Percentiles rank a stretch among this genome's conserved stretches.
These are phyloP conservation scores for Picochlorum sp. DNA, from an alignment of 139 green algal genomes.

Conservation along the genomic window DNA sequence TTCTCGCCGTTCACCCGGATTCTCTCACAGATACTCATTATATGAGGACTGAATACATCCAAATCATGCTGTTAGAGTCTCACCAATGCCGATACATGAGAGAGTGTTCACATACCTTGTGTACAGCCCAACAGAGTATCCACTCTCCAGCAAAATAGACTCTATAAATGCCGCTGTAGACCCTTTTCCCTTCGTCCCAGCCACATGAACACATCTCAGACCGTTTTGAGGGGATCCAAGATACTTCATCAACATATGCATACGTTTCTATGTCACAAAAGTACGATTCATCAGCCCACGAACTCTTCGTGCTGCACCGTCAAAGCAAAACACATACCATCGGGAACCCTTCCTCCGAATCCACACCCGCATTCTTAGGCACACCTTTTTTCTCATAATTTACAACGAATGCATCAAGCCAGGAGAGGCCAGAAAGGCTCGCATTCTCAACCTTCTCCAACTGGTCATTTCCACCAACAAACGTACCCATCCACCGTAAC, in stretches of 20 bases:
- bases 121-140: slow-evolving; percentile 62
- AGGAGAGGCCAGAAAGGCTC: no score
- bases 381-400: slow-evolving; percentile 66
- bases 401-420: slow-evolving; percentile 11
- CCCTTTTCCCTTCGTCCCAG: slow-evolving; percentile 87
- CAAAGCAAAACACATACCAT: slow-evolving; percentile 25
- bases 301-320: not conserved
- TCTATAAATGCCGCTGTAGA: slow-evolving; percentile 60
- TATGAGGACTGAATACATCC: slow-evolving; percentile 50
- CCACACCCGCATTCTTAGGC: slow-evolving; percentile 45
- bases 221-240: slow-evolving; percentile 54
- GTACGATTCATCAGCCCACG: not conserved
- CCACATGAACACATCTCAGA: slow-evolving; percentile 57
- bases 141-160: slow-evolving; percentile 44
- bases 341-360: slow-evolving; percentile 34
- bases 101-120: slow-evolving; percentile 22
- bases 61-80: no score
- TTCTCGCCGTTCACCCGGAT: slow-evolving; percentile 38
- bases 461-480: no score
- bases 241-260: slow-evolving; percentile 47
- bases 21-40: slow-evolving; percentile 63
- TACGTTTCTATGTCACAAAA: slow-evolving; percentile 39
- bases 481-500: no score
- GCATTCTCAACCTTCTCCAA: no score
- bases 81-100: not conserved